phyloP scores from a whole-genome alignment of 305 asterid genomes.

The Solanum aculeatissimum region DNA sequence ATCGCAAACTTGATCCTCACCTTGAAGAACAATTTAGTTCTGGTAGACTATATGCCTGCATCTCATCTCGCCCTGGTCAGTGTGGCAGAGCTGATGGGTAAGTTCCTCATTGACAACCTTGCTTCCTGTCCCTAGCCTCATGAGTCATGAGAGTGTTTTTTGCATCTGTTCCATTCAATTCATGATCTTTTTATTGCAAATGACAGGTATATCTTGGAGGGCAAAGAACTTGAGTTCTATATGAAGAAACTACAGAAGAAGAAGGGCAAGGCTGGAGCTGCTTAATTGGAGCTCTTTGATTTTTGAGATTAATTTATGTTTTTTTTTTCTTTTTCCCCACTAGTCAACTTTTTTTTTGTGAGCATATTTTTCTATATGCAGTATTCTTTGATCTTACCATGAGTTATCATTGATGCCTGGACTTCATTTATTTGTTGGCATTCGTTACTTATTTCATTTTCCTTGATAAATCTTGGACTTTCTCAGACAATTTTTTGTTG shows the following conservation, averaged over 20 bases:
- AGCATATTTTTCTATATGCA: neutral
- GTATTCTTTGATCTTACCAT: neutral
- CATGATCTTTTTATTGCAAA: neutral
- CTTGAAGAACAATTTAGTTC: slow-evolving; percentile 36
- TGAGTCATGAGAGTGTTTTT: neutral
- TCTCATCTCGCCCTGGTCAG: slow-evolving; percentile 42
- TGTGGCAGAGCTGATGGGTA: slow-evolving; percentile 45
- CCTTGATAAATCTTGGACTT: neutral
- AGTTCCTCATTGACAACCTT: neutral
- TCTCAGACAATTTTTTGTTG: neutral
- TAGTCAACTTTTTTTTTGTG: neutral
- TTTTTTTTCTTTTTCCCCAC: neutral
- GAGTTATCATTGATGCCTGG: neutral
- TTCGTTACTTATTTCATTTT: neutral
- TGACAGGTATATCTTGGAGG: slow-evolving; percentile 44
- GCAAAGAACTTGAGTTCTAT: slow-evolving; percentile 45
- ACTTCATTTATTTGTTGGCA: neutral
- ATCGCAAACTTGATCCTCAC: slow-evolving; percentile 26
- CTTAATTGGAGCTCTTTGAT: neutral
- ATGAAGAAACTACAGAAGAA: slow-evolving; percentile 42
- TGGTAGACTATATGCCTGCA: slow-evolving; percentile 31
- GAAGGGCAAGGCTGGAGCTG: slow-evolving; percentile 40
- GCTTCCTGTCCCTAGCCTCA: neutral
- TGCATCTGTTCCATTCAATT: neutral
- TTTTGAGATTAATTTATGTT: neutral